Evolutionary conservation across 139 green algal genomes (phyloP), one percentile per base, ranked within the genome.

Genomic region (Chlamydomonas eustigma): DNA sequence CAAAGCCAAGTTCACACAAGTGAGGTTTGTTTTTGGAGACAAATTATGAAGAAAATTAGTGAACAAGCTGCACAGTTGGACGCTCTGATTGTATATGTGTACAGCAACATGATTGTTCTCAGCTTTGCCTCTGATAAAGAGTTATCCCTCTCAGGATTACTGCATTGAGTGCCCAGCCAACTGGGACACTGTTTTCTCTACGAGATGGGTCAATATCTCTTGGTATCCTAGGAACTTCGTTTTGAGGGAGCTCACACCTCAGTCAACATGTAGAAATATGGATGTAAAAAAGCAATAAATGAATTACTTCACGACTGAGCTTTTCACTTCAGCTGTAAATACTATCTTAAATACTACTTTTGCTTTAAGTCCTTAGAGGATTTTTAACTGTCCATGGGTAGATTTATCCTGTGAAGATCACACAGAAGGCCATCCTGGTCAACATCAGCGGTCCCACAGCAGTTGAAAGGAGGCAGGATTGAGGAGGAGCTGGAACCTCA

Each of bases 171-270:
- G 95, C 83, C 95, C 95, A 24, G 83, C n/a, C 83, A 24, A 98
- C 95, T 12, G 87, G 83, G 35, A 90, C 82, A 35, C 77, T 94
- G 33, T 99, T 98, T 78, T 92, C 87, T 52, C 83, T 99, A 0
- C 95, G 93, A 77, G 94, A 95, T 34, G 95, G 95, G 31, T 91
- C 91, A 51, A 93, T 98, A 51, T 68, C 51, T 83, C 83, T 25
- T 99, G 95, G 92, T 98, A 98, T 82, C 94, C 94, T 64, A 92
- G 85, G 80, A 98, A 98, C 83, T 75, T 87, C 1, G 91, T 97
- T 51, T 85, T 98, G 70, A 77, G 87, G 4, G 64, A 80, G 34
- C 77, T 98, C 2, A 98, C 93, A 24, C 94, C 94, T 24, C 33
- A 85, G 34, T 78, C 77, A 33, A 94, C 88, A 38, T 90, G 51